phyloP scores from a whole-genome alignment of 1,139 yeast species.

The Candida smagusa region DNA sequence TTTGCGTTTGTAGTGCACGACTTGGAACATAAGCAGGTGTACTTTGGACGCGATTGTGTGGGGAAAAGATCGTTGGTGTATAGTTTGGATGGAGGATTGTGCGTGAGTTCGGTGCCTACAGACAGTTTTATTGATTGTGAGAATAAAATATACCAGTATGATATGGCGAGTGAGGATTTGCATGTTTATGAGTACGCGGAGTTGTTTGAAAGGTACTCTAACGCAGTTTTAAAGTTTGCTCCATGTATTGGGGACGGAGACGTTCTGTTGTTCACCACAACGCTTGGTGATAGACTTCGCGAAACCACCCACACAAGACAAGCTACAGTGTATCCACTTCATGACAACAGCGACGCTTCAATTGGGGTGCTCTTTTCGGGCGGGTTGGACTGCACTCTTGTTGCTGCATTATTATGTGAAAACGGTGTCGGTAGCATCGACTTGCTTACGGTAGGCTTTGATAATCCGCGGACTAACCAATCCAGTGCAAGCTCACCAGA shows the following conservation, averaged over 20 bases:
- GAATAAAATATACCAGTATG: constrained; percentile 43
- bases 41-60: constrained; percentile 79
- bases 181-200: constrained; percentile 7
- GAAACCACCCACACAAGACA: constrained; percentile 36
- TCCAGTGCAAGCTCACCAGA: constrained; percentile 76
- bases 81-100: constrained; percentile 27
- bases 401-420: constrained; percentile 50
- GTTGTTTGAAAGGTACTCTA: constrained; percentile 1
- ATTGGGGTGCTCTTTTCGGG: constrained; percentile 84
- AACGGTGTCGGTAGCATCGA: constrained; percentile 39
- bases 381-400: constrained; percentile 85
- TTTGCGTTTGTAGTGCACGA: constrained; percentile 66
- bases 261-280: background rate
- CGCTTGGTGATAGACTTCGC: background rate
- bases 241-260: constrained; percentile 1
- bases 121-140: constrained; percentile 47
- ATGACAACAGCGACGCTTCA: constrained; percentile 25
- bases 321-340: constrained; percentile 56
- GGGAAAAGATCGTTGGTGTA: constrained; percentile 79
- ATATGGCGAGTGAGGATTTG: constrained; percentile 13
- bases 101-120: constrained; percentile 46
- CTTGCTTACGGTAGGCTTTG: constrained; percentile 91
- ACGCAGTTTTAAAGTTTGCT: background rate
- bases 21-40: constrained; percentile 31
- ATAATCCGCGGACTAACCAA: constrained; percentile 75